Percentiles rank a stretch among this genome's conserved stretches.
These are phyloP conservation scores for Exophiala oligosperma DNA, from an alignment of 2,329 filamentous ascomycete genomes.

Conservation along the genomic window DNA sequence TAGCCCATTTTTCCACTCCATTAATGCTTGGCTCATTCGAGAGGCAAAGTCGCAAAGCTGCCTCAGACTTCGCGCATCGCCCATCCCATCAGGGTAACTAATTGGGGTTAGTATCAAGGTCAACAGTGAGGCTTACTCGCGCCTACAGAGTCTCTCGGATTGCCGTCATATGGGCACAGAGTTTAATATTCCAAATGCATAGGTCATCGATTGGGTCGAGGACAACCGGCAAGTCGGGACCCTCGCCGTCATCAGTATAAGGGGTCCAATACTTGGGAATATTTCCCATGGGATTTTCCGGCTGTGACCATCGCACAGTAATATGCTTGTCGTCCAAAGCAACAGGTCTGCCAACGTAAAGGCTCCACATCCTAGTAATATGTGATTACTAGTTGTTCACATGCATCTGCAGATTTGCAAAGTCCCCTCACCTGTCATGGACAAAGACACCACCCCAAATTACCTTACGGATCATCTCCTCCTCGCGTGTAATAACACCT, in stretches of 20 bases:
- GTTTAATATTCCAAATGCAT: constrained; percentile 14
- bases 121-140: neutral
- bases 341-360: constrained; percentile 27
- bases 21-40: constrained; percentile 8
- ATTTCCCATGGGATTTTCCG: neutral
- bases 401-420: neutral
- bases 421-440: constrained; percentile 13
- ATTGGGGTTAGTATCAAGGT: neutral
- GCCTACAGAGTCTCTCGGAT: constrained; percentile 26
- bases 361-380: constrained; percentile 26
- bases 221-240: constrained; percentile 3
- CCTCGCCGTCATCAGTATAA: constrained; percentile 14
- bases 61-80: constrained; percentile 7
- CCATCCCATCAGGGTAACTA: constrained; percentile 18
- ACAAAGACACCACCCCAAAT: constrained; percentile 20
- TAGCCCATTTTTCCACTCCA: constrained; percentile 8
- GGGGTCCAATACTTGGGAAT: constrained; percentile 13
- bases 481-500: constrained; percentile 10
- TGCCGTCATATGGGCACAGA: constrained; percentile 26
- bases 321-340: constrained; percentile 27
- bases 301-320: constrained; percentile 13
- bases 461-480: constrained; percentile 17
- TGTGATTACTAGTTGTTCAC: neutral
- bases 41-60: constrained; percentile 17
- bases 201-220: constrained; percentile 16